A percentile compares a stretch with the other conserved stretches of the same genome.
Conservation (phyloP, 345 rosid genomes). For the Litchi chinensis region DNA sequence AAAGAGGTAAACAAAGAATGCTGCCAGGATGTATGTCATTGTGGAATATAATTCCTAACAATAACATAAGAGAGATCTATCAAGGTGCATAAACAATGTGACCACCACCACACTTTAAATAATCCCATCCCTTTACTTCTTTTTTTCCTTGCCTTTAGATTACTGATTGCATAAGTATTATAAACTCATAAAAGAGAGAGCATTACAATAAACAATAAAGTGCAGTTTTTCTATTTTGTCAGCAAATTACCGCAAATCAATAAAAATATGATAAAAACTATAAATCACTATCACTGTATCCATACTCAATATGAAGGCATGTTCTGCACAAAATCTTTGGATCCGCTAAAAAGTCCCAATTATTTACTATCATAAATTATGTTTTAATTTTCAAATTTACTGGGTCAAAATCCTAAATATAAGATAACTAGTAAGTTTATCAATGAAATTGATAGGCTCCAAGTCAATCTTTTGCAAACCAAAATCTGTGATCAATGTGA, state of each 20-base stretch:
- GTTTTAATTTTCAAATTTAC: no score
- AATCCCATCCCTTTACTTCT: background rate
- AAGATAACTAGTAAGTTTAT: background rate
- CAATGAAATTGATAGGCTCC: background rate
- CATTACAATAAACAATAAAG: background rate
- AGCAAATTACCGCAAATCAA: background rate
- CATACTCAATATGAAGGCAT: background rate
- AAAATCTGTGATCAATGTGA: background rate
- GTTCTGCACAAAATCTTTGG: background rate
- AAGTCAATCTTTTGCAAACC: background rate
- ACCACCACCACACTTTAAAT: background rate
- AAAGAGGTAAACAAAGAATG: background rate
- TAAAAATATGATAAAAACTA: no score
- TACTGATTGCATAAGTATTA: background rate
- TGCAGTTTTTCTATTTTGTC: background rate
- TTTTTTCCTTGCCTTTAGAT: background rate
- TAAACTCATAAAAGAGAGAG: background rate
- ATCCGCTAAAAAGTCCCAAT: background rate
- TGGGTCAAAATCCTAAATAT: background rate
- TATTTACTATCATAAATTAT: no score
- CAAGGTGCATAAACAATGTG: background rate
- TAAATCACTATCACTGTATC: background rate
- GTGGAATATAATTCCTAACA: background rate
- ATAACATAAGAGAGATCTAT: background rate
- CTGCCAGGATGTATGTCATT: background rate